Conservation (phyloP, 2,329 filamentous ascomycete species). For the Stemphylium vesicarium region DNA sequence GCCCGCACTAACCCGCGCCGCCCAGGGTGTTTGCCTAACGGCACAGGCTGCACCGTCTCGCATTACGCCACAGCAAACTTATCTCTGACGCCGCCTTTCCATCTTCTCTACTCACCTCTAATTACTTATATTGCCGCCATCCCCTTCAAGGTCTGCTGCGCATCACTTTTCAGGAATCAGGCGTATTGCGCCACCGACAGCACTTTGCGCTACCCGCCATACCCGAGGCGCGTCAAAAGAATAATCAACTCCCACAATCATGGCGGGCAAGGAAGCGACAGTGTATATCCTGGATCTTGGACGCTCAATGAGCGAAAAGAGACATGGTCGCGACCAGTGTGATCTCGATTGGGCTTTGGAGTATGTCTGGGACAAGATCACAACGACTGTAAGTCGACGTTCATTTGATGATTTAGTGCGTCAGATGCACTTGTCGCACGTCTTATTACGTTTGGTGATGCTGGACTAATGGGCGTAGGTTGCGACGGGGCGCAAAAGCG, state of each 20-base stretch:
- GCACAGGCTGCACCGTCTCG: slow-evolving; percentile 7
- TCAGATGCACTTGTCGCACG: background rate
- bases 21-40: slow-evolving; percentile 11
- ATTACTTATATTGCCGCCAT: background rate
- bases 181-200: background rate
- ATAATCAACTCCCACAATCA: slow-evolving; percentile 48
- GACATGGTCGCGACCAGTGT: slow-evolving; percentile 73
- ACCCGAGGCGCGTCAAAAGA: slow-evolving; percentile 3
- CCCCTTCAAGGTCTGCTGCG: background rate
- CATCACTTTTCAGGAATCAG: background rate
- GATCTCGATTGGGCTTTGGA: slow-evolving; percentile 89
- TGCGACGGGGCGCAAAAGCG: slow-evolving; percentile 74
- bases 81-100: background rate
- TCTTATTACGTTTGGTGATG: background rate
- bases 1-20: background rate
- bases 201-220: background rate
- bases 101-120: background rate
- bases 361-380: slow-evolving; percentile 95
- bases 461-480: slow-evolving; percentile 48
- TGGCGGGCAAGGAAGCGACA: slow-evolving; percentile 93
- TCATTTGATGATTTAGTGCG: slow-evolving; percentile 30
- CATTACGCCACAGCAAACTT: background rate
- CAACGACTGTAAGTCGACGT: slow-evolving; percentile 66
- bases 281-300: slow-evolving; percentile 92
- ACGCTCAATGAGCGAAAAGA: slow-evolving; percentile 77